Conservation (phyloP, 495 filamentous ascomycete genomes). For the Copromyces sp. region DNA sequence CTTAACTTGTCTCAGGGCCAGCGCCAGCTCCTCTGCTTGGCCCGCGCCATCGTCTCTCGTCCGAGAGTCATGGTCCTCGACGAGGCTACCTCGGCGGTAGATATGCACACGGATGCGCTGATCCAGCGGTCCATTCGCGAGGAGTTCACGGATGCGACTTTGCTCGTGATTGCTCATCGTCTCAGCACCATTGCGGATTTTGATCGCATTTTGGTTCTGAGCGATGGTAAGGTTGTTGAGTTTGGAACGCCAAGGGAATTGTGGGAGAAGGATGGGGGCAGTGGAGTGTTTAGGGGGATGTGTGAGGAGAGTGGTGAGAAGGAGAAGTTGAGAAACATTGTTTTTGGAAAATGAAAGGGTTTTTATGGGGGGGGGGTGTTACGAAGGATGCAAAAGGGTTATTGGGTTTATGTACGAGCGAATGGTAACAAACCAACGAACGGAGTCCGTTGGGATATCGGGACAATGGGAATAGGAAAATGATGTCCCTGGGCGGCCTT, state of each 20-base stretch:
- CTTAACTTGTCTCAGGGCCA: slow-evolving; percentile 81
- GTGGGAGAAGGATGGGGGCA: slow-evolving; percentile 38
- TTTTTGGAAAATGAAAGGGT: slow-evolving; percentile 25
- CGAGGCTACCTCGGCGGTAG: slow-evolving; percentile 82
- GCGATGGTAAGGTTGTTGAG: slow-evolving; percentile 63
- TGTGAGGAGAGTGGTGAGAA: slow-evolving; percentile 67
- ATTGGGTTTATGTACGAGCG: background rate
- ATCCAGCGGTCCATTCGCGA: slow-evolving; percentile 77
- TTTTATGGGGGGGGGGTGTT: background rate
- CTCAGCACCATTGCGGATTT: slow-evolving; percentile 81
- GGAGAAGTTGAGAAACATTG: slow-evolving; percentile 47
- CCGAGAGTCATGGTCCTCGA: slow-evolving; percentile 84
- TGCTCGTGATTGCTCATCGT: slow-evolving; percentile 83
- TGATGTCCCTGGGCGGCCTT: background rate
- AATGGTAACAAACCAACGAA: background rate
- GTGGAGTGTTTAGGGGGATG: slow-evolving; percentile 61
- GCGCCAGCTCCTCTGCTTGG: slow-evolving; percentile 78
- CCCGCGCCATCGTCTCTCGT: slow-evolving; percentile 69
- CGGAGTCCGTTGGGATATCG: background rate
- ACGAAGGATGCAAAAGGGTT: background rate
- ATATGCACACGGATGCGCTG: slow-evolving; percentile 73
- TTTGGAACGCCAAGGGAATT: slow-evolving; percentile 61
- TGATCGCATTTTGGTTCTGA: slow-evolving; percentile 73
- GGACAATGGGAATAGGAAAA: background rate
- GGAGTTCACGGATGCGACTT: slow-evolving; percentile 65